Evolutionary conservation across 352 stramenopile species (phyloP).

Genomic region (Globisporangium apiculatum): DNA sequence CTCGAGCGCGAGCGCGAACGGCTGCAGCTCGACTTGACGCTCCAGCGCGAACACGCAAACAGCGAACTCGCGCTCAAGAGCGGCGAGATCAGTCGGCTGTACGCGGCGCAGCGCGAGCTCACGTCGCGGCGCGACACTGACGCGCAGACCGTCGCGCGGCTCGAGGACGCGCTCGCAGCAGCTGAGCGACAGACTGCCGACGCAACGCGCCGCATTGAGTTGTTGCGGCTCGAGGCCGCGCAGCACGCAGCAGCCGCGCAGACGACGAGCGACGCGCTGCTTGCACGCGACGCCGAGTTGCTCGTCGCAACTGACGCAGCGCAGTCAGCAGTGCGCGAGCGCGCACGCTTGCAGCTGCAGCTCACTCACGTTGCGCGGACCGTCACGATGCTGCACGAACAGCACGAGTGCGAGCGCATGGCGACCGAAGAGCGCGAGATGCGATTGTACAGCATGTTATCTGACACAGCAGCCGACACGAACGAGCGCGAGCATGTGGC

Average conservation of each 20-base stretch:
- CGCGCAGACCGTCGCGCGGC: conserved; percentile 35
- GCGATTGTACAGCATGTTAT: conserved; percentile 22
- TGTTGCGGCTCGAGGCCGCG: conserved; percentile 41
- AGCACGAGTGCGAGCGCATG: conserved; percentile 32
- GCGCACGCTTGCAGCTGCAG: conserved; percentile 43
- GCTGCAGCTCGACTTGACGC: conserved; percentile 68
- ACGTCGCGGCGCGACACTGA: conserved; percentile 51
- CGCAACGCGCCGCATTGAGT: conserved; percentile 31
- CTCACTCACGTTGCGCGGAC: conserved; percentile 29
- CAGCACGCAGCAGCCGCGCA: conserved; percentile 31
- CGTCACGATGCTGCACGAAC: conserved; percentile 25
- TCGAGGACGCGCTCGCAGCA: conserved; percentile 32
- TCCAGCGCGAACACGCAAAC: conserved; percentile 57
- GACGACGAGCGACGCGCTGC: conserved; percentile 22
- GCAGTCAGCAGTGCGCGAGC: conserved; percentile 24
- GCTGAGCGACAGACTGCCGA: conserved; percentile 43
- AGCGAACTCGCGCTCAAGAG: conserved; percentile 70
- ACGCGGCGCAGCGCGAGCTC: conserved; percentile 40
- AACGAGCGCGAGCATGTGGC: conserved; percentile 38
- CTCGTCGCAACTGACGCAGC: conserved; percentile 24
- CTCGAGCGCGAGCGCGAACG: conserved; percentile 60
- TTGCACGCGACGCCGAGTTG: conserved; percentile 32
- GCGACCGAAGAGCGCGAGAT: conserved; percentile 34
- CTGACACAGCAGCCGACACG: conserved; percentile 29
- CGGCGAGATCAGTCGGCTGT: conserved; percentile 51